phyloP scores from a whole-genome alignment of 2,329 filamentous ascomycete species.

The Cryphonectria carpinicola region DNA sequence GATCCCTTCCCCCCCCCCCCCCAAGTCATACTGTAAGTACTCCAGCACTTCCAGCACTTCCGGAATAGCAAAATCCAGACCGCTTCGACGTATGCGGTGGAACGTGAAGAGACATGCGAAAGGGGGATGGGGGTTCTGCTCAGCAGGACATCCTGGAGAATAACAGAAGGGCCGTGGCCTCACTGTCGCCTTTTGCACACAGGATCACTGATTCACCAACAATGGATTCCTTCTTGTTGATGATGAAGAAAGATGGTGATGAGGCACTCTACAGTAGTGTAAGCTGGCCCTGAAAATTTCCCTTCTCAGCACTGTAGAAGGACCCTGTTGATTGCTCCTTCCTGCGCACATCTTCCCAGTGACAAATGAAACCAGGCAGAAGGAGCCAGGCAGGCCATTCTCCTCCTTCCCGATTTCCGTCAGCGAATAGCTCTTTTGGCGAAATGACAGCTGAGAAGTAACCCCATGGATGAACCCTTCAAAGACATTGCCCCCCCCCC shows the following conservation, averaged over 20 bases:
- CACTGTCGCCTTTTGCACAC: not conserved
- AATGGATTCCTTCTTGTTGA: not conserved
- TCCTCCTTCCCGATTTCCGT: not conserved
- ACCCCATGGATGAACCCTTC: not conserved
- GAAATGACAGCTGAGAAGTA: not conserved
- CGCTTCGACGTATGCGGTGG: not conserved
- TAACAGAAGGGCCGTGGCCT: not conserved
- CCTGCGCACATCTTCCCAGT: no score
- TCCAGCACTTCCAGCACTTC: not conserved
- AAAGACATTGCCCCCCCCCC: not conserved
- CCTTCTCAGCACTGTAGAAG: no score
- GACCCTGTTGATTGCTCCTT: no score
- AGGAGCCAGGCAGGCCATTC: not conserved
- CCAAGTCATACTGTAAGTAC: not conserved
- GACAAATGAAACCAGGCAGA: not conserved
- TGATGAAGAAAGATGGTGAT: not conserved
- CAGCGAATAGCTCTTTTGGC: not conserved
- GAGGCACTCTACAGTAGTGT: no score
- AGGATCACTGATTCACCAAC: not conserved
- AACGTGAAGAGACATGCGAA: not conserved
- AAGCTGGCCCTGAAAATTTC: no score
- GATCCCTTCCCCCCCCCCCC: not conserved
- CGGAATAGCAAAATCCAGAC: not conserved
- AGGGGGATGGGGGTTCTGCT: not conserved
- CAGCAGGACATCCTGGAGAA: not conserved